Evolutionary conservation across 2,329 filamentous ascomycete species (phyloP).

Genomic region (Cordyceps militaris): DNA sequence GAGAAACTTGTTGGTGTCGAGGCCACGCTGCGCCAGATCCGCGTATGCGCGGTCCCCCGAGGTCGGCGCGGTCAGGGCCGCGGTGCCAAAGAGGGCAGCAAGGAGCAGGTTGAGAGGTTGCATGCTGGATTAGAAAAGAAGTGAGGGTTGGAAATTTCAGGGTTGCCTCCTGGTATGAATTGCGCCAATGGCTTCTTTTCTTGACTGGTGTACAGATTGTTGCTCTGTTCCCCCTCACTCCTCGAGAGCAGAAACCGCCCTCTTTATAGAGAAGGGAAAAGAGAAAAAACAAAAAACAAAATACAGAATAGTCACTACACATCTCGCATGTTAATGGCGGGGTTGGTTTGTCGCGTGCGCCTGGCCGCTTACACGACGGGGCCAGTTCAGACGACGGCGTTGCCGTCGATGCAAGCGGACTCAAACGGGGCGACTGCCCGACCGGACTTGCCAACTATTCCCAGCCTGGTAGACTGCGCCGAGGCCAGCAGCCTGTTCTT

Average conservation of each 20-base stretch:
- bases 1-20: constrained; percentile 7
- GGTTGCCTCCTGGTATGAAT: background rate
- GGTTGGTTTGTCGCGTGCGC: background rate
- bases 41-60: background rate
- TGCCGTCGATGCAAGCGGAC: background rate
- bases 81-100: constrained; percentile 1
- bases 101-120: background rate
- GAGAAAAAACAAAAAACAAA: background rate
- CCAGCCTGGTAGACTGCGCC: background rate
- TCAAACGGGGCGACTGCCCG: background rate
- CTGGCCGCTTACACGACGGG: background rate
- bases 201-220: background rate
- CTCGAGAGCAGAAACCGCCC: background rate
- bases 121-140: background rate
- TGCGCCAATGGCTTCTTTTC: background rate
- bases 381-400: no score
- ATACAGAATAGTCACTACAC: background rate
- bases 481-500: background rate
- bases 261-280: background rate
- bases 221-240: no score
- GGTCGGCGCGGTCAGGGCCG: constrained; percentile 5
- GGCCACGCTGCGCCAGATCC: background rate
- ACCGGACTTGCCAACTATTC: background rate
- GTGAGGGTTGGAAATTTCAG: background rate
- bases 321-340: background rate